Percentiles rank a stretch among this genome's conserved stretches.
Evolutionary conservation across 495 filamentous ascomycete species (phyloP).

Genomic region (Aspergillus funiculosus): DNA sequence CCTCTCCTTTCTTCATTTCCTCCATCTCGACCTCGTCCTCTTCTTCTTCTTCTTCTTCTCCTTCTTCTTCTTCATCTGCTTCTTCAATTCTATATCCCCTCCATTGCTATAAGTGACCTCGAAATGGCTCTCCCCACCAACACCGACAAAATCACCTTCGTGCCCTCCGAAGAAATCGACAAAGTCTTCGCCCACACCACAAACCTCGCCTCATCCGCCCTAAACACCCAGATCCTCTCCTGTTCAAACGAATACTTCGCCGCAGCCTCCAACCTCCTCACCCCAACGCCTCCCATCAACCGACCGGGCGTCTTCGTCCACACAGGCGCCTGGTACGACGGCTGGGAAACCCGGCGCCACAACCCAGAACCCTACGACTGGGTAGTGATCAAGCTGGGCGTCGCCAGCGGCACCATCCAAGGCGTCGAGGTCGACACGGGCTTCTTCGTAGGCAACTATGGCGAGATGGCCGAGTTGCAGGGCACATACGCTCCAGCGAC

Average conservation of each 20-base stretch:
- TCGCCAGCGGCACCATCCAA: constrained; percentile 65
- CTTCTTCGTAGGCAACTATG: constrained; percentile 84
- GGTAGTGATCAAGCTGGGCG: constrained; percentile 76
- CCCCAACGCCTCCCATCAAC: constrained; percentile 65
- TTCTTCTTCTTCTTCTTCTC: neutral
- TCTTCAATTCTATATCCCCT: neutral
- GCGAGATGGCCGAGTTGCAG: constrained; percentile 75
- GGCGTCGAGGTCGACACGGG: constrained; percentile 85
- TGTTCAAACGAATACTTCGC: constrained; percentile 90
- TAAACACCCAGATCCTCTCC: constrained; percentile 68
- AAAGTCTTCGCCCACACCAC: constrained; percentile 52
- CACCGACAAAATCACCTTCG: constrained; percentile 15
- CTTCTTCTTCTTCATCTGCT: neutral
- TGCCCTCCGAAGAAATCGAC: constrained; percentile 60
- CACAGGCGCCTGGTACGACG: constrained; percentile 90
- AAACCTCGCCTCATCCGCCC: constrained; percentile 72
- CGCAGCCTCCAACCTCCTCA: constrained; percentile 71
- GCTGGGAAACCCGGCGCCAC: constrained; percentile 89
- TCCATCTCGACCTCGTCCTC: neutral
- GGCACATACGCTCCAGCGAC: constrained; percentile 61
- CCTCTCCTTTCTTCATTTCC: neutral
- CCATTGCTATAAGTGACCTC: constrained; percentile 4
- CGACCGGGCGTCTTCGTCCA: constrained; percentile 78
- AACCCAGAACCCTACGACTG: constrained; percentile 76
- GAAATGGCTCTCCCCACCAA: constrained; percentile 12